Conservation (phyloP, 495 filamentous ascomycete species). For the Pseudomonodictys pantanalensis region DNA sequence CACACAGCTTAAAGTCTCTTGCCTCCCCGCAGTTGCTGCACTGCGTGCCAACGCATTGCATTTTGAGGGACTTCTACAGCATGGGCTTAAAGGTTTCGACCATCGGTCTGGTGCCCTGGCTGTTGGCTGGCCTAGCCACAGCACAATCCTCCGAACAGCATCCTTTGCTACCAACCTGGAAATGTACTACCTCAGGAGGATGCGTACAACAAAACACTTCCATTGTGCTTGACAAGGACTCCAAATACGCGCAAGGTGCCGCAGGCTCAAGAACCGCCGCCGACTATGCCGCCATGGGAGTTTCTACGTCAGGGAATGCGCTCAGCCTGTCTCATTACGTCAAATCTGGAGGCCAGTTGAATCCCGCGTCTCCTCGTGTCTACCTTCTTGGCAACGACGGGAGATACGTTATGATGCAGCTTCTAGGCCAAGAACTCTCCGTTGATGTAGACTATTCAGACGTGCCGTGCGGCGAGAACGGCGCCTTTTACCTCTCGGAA, state of each 20-base stretch:
- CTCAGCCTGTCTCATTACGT: conserved; percentile 31
- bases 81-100: conserved; percentile 14
- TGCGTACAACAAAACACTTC: conserved; percentile 34
- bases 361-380: conserved; percentile 35
- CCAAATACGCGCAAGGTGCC: conserved; percentile 27
- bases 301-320: conserved; percentile 31
- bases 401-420: conserved; percentile 56
- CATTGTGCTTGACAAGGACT: conserved; percentile 35
- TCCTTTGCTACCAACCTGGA: conserved; percentile 29
- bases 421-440: conserved; percentile 56
- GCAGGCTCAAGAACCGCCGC: conserved; percentile 22
- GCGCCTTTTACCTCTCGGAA: conserved; percentile 63
- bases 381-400: conserved; percentile 45
- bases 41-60: conserved; percentile 3
- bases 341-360: conserved; percentile 24
- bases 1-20: conserved; percentile 10
- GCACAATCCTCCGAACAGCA: conserved; percentile 35
- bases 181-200: conserved; percentile 34
- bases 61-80: conserved; percentile 10
- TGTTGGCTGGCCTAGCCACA: conserved; percentile 14
- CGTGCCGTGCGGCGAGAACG: conserved; percentile 65
- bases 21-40: conserved; percentile 2
- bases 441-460: conserved; percentile 64
- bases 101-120: conserved; percentile 14
- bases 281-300: conserved; percentile 35